Evolutionary conservation across 768 basidiomycete genomes (phyloP), one percentile per base, ranked within the genome.

Genomic region (Mycena maculata): DNA sequence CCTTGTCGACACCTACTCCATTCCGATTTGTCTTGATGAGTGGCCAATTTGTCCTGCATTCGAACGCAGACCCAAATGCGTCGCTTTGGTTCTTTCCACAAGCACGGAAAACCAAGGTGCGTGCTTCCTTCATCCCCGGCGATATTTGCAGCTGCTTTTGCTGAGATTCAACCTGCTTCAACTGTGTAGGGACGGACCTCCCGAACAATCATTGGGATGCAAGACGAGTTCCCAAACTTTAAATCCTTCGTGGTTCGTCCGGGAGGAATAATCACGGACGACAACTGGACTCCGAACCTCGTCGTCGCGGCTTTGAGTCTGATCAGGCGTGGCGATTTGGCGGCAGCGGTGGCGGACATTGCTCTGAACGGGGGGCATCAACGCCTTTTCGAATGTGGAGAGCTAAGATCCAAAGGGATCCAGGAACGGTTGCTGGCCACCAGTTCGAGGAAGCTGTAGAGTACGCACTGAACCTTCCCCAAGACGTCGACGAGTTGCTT

Each of bases 91-190:
- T 50, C 30, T 50, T 50, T 50, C 8, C 49, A 50, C 49, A 50
- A 50, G 49, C 49, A 50, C 49, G 49, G n/a, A 50, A 50, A 50
- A 50, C 49, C 49, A 50, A 50, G 44, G 49, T 50, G 49, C 30
- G 49, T 31, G 28, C 49, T 50, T 50, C 49, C 49, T 50, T 50
- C 20, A 45, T 23, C 22, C 49, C 49, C 18, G 49, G 28, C 18
- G 49, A 50, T 50, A 50, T 50, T 50, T 50, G 47, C 25, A 27
- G 47, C 47, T 50, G 49, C 49, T 31, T 31, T 50, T 50, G 49
- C 49, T 50, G 49, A 50, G 49, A 31, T 50, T 23, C 28, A 30
- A 50, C 30, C 28, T 50, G 49, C 49, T 50, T 50, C 49, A 50
- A 50, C 49, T 50, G 30, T 50, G 30, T 50, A 50, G 49, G 49